Base-by-base conservation (phyloP, 495 filamentous ascomycete genomes). In the Aspergillus biplanus region DNA sequence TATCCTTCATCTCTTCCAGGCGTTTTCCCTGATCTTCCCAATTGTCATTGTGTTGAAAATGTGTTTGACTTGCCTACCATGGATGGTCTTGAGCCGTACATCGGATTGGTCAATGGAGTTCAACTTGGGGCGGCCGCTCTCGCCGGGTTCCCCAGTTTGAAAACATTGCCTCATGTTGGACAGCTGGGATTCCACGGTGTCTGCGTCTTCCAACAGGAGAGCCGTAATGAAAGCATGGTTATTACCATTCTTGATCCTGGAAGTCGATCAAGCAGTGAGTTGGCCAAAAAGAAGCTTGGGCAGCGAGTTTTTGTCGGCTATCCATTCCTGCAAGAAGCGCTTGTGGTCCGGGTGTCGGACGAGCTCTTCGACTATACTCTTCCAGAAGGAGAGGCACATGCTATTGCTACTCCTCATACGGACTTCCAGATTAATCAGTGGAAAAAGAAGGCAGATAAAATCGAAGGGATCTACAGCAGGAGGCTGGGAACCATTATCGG, bases 131-230 rank as follows among this genome's bases (percentile, higher is more conserved):
- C 84, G 32, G 80, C 86, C 21, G 92, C 96, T 5, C 77, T 98
- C 53, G 95, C 96, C 63, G 93, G 95, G 7, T 99, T 99, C 73
- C 96, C 96, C 4, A 93, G 86, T 62, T 78, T 98, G 69, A 91
- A 92, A 56, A 91, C 89, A 4, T 78, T 99, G 49, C 89, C 92
- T 5, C 90, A 93, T 71, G 85, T 83, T 49, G 96, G 91, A 7
- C 82, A 79, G 37, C 82, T 97, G 54, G 93, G 85, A 8, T 97
- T 95, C 76, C 93, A 97, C 72, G 92, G 92, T 11, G 92, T 99
- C 50, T 92, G 86, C 65, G 91, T 99, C n/a, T 99, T 99, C 78
- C 92, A 96, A 72, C 92, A 96, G 64, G 94, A 97, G 49, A 97
- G 92, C 70, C 88, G 93, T 56, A 97, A 98, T 67, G 92, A 97